Conservation (phyloP, 495 filamentous ascomycete genomes). For the Aspergillus steynii region DNA sequence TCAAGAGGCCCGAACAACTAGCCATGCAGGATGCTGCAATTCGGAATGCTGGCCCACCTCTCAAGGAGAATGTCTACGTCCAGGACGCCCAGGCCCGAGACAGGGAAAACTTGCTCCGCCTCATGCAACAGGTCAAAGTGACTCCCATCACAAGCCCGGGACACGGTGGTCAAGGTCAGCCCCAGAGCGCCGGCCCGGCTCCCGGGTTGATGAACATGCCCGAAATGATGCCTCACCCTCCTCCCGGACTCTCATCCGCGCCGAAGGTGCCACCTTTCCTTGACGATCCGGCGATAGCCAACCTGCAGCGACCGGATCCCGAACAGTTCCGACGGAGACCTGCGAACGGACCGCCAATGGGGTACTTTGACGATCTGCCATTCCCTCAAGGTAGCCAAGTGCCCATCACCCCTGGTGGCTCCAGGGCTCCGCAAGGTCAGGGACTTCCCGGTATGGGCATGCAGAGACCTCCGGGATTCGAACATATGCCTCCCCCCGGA, state of each 20-base stretch:
- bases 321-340: conserved; percentile 42
- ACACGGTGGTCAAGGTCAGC: conserved; percentile 29
- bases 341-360: conserved; percentile 43
- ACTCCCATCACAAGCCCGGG: conserved; percentile 27
- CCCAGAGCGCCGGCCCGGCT: conserved; percentile 35
- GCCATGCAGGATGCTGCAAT: conserved; percentile 19
- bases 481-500: conserved; percentile 46
- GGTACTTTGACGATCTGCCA: conserved; percentile 47
- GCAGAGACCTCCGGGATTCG: conserved; percentile 52
- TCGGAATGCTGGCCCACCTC: conserved; percentile 21
- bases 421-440: conserved; percentile 35
- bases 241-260: conserved; percentile 40
- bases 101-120: conserved; percentile 49
- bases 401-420: conserved; percentile 39
- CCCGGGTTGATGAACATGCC: conserved; percentile 46
- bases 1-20: conserved; percentile 34
- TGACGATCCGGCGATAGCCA: conserved; percentile 49
- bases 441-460: conserved; percentile 40
- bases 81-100: conserved; percentile 44
- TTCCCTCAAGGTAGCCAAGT: conserved; percentile 41
- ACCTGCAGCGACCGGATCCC: conserved; percentile 46
- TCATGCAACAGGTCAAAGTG: conserved; percentile 53
- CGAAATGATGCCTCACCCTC: conserved; percentile 43
- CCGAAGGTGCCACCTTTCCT: conserved; percentile 46
- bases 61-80: conserved; percentile 5